Base-by-base conservation (phyloP, 768 basidiomycete genomes). In the Kwoniella sp. region DNA sequence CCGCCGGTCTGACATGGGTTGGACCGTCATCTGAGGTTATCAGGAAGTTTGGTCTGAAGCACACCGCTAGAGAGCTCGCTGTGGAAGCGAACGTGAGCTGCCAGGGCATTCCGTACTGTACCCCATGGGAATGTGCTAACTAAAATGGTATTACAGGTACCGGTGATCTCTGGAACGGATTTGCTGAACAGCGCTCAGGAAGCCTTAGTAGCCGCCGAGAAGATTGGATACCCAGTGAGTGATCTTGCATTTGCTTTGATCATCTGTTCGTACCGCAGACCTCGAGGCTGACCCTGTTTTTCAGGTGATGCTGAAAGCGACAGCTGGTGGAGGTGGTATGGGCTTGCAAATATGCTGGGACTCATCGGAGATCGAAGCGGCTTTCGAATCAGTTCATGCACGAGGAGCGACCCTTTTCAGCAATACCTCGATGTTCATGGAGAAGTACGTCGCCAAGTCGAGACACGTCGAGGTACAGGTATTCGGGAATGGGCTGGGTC, bases 291-390 rank as follows among this genome's bases (percentile, higher is more conserved):
- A 57, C 45, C 26, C n/a, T 22, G 1, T 5, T 26, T 2, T 23
- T 23, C 48, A 73, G 72, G 53, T 90, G 4, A 85, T 89, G 75
- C 74, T 89, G 68, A 89, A 89, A 75, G 86, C 88, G 0, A 87
- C 87, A 0, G 87, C 86, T 0, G 88, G 88, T 2, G 89, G 88
- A 1, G 88, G 89, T 1, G 89, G 88, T 0, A 86, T 88, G 85
- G 88, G 88, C 2, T 84, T 89, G 71, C 82, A 84, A 7, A 82
- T 88, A 29, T 89, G 87, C 70, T 65, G 64, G 34, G 34, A 58
- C 31, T 41, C 63, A 12, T 61, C 58, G 25, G 70, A 71, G 38
- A 69, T 74, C 38, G 20, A 38, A 23, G 48, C 55, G n/a, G 67
- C 73, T 2, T 74, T 69, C 58, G 64, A 61, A 22, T 69, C 73